Evolutionary conservation across 2,329 filamentous ascomycete species (phyloP), one percentile per base, ranked within the genome.

Genomic region (Dendrostoma leiphaemia): DNA sequence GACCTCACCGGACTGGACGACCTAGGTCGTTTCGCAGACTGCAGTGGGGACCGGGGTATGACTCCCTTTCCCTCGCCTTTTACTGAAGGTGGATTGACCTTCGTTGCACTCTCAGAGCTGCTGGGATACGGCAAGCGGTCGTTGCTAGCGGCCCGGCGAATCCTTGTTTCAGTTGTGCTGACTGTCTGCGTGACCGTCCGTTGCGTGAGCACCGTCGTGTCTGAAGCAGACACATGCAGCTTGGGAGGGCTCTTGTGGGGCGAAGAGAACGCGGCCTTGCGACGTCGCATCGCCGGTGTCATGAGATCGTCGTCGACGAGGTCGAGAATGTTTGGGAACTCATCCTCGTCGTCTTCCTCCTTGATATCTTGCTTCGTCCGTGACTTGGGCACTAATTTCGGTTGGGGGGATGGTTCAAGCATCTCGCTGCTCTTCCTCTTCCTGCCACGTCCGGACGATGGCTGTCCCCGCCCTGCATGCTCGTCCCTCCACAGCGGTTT

Each of bases 281-380:
- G 53, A 19, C 57, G 57, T 44, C 47, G 31, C 28, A 59, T 60
- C 23, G 61, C 59, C n/a, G 61, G 59, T 12, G 62, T 60, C 49
- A 64, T 51, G 35, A 60, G 50, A 32, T 67, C 66, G 15, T 66
- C 65, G 31, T 68, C 64, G 5, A 72, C 59, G 29, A 73, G 64
- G 45, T 81, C 71, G 58, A 78, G 74, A 7, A 84, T 76, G 58
- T 84, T 80, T 0, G 78, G 79, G 43, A 81, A 84, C 17, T 78
- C 74, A n/a, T n/a, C n/a, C 31, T 76, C 74, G 13, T 75, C 65
- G 4, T 71, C 67, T 15, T 64, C 67, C 13, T 65, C 64, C 12
- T 70, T 65, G 24, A 65, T 62, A 8, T 53, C 52, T 32, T 46
- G 13, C 41, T 32, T 59, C 31, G 47, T 56, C 21, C 77, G 73